Evolutionary conservation across 2,329 filamentous ascomycete species (phyloP), one percentile per base, ranked within the genome.

Genomic region (Kalmusia sp.): DNA sequence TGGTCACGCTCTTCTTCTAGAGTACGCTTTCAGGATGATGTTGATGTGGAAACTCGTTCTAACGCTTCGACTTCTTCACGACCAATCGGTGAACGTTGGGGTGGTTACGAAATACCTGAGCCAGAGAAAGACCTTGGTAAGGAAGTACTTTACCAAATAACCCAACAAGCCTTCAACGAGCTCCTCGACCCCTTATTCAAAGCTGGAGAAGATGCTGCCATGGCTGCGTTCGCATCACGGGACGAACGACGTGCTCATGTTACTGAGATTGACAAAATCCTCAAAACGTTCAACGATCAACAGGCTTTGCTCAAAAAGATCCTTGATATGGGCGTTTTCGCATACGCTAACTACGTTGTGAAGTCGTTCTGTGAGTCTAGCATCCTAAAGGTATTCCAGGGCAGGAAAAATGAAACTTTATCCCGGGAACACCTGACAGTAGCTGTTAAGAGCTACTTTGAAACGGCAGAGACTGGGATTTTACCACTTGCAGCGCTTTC

Each of bases 141-240:
- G 62, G 92, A 98, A 69, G 89, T 97, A 3, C 79, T 98, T 1
- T 97, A 96, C 67, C 91, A 96, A 71, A 87, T 96, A 27, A 92
- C 91, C 0, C 92, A 97, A 72, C 90, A 96, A 73, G 90, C 92
- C 0, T 91, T 96, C 77, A 97, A 98, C 67, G 92, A 98, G 74
- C 80, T 98, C 2, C 84, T 99, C 0, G 91, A 98, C 67, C 83
- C 87, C 1, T 81, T 99, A 0, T 99, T 99, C 78, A 89, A 89
- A 62, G 80, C 83, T 4, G 88, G 89, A 59, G 93, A 98, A 72
- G 87, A 93, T 58, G 72, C 91, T 15, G 87, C 92, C 76, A 66
- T 95, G 54, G 82, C 86, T 49, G 87, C 87, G 9, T 83, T 84
- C 17, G 63, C 60, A 21, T 69, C 67, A 14, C 67, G 68, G 41